Base-by-base conservation (phyloP, 371 early-diverging fungal genomes). In the Racocetra persica region DNA sequence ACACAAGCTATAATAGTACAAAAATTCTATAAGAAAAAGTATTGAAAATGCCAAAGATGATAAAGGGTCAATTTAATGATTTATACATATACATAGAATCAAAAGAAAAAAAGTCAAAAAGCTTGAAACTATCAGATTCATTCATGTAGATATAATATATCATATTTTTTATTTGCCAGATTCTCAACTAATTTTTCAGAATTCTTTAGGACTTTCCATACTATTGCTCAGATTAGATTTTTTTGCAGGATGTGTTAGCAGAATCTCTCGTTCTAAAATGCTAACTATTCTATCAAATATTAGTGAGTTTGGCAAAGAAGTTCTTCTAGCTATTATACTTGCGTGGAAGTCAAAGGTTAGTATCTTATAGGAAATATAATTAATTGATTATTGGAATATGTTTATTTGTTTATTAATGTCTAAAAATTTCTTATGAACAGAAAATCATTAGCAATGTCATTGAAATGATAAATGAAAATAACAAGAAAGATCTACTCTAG, bases 331-430 rank as follows among this genome's bases (percentile, higher is more conserved):
- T 13, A 80, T 80, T 18, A 38, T 52, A 1, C 38, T 80, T 24
- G 54, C 24, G 8, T 80, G 80, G 80, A 80, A 80, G 59, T 71
- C 80, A 80, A 80, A 80, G 36, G 80, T 78, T 45, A 4, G 45
- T 45, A 10, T 8, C 8, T 45, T 45, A 38, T 38, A 38, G 38
- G 8, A 38, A 38, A 38, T 38, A 38, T 38, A 38, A 38, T 38
- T 38, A 38, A 38, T 8, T 38, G 38, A 38, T 38, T 38, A 38
- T 38, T 38, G 8, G 38, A 38, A 38, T 38, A 38, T n/a, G n/a
- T n/a, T n/a, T n/a, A n/a, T n/a, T n/a, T 38, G 38, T 38, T 38
- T 38, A 38, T 38, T 38, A 38, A 38, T 38, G 8, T 38, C 38
- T 1, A 38, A 38, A 38, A 38, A 38, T 38, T 38, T 2, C 38